phyloP scores from a whole-genome alignment of 192 early-diverging fungal species.

The Coemansia sp. region DNA sequence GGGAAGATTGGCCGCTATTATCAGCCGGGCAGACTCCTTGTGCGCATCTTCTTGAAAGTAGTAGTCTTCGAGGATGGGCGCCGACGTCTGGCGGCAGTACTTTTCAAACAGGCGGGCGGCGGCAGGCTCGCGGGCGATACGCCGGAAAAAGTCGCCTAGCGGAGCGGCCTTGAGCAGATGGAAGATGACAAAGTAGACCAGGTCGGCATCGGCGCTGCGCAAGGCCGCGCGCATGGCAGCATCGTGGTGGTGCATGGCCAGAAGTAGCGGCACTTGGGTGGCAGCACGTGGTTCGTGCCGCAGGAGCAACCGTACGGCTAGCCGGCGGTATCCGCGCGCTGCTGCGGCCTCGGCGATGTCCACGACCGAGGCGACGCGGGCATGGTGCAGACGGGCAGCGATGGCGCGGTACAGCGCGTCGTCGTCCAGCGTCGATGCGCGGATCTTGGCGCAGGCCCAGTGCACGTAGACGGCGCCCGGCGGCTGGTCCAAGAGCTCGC shows the following conservation, averaged over 20 bases:
- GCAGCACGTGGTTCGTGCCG: conserved; percentile 92
- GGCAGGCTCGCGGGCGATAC: conserved; percentile 71
- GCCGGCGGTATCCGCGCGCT: conserved; percentile 68
- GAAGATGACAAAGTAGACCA: conserved; percentile 90
- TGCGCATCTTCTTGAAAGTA: conserved; percentile 92
- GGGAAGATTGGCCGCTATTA: conserved; percentile 34
- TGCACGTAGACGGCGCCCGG: conserved; percentile 81
- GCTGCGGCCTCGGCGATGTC: conserved; percentile 92
- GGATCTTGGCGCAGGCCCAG: conserved; percentile 97
- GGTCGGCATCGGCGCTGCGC: conserved; percentile 91
- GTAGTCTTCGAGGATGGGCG: conserved; percentile 80
- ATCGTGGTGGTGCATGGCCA: conserved; percentile 89
- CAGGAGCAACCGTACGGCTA: conserved; percentile 76
- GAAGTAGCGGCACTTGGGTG: conserved; percentile 89
- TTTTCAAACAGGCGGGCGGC: conserved; percentile 81
- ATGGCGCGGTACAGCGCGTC: conserved; percentile 76
- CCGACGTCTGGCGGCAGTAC: conserved; percentile 72
- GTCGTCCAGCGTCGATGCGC: conserved; percentile 71
- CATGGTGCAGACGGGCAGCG: conserved; percentile 67
- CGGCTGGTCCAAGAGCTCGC: conserved; percentile 75
- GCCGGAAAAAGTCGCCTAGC: conserved; percentile 85
- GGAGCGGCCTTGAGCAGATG: conserved; percentile 80
- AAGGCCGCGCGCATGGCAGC: conserved; percentile 85
- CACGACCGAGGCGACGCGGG: conserved; percentile 60
- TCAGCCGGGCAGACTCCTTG: conserved; percentile 59